Evolutionary conservation across 129 eudicot genomes (phyloP).

Genomic region (Cynara cardunculus): DNA sequence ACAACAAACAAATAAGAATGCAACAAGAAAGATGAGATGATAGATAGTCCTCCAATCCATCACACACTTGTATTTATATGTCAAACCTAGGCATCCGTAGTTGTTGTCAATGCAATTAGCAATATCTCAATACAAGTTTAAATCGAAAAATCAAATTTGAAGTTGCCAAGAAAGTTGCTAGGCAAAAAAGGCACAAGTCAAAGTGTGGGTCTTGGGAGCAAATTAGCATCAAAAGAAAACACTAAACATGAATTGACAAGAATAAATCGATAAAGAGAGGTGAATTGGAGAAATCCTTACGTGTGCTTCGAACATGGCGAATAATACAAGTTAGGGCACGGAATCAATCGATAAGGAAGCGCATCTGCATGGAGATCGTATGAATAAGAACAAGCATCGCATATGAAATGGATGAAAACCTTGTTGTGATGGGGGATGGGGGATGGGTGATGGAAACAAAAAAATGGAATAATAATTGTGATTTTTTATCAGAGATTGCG

Average conservation of each 20-base stretch:
- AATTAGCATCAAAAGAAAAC: background rate
- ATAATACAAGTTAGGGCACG: constrained; percentile 13
- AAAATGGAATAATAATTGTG: background rate
- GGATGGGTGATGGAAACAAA: background rate
- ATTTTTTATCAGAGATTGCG: constrained; percentile 9
- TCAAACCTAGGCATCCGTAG: background rate
- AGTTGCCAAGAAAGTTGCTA: background rate
- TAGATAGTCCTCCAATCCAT: background rate
- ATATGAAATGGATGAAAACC: background rate
- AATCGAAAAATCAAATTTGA: background rate
- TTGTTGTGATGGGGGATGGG: background rate
- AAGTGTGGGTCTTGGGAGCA: background rate
- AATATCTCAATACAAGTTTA: background rate
- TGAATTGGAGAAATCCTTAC: constrained; percentile 15
- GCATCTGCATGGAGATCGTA: constrained; percentile 19
- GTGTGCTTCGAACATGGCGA: constrained; percentile 46
- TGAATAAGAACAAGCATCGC: constrained; percentile 3
- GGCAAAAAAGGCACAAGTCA: constrained; percentile 6
- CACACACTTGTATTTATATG: background rate
- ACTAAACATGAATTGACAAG: background rate
- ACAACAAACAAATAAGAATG: background rate
- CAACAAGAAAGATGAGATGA: background rate
- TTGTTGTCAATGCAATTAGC: constrained; percentile 6
- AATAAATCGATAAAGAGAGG: background rate
- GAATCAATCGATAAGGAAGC: constrained; percentile 12